Evolutionary conservation across 2,329 filamentous ascomycete species (phyloP), one percentile per base, ranked within the genome.

Genomic region (Stachybotrys chlorohalonatus): DNA sequence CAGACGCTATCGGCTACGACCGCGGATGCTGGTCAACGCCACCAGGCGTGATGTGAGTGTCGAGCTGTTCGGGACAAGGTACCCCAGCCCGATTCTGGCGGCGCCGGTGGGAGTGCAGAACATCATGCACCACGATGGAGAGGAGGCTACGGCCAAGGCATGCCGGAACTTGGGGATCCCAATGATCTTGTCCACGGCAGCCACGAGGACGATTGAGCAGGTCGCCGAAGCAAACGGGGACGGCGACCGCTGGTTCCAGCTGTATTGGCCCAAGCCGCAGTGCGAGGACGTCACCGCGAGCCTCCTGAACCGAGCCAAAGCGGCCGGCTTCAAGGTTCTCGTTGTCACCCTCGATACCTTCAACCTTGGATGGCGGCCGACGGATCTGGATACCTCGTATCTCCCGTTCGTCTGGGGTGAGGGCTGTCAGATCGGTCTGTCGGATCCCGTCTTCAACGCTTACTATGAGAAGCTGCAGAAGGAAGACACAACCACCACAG

Each of bases 261-360:
- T 91, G 0, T 91, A 91, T 70, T 90, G 86, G 84, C 86, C 87
- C 0, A 70, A 47, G 30, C 49, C 36, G 0, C 58, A 76, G 17
- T 79, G 82, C 54, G 78, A 90, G 53, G 80, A 84, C 3, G 73
- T 90, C 54, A 90, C 86, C 0, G 71, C 77, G 0, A 86, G 81
- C 1, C 70, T 90, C 15, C 74, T 90, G 5, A 64, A 68, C 1
- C 77, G 86, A 0, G 87, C 86, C 0, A 82, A 82, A 63, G 73
- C 70, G 0, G 77, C 73, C 36, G 86, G 86, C 1, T 90, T 78
- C 68, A 77, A 75, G 39, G 84, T 83, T 1, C 74, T 90, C 0
- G 80, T 90, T 7, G 83, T 91, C 1, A 91, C 88, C 0, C 73
- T 90, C 0, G 87, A 91, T 66, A 90, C 86, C 0, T 88, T 82